phyloP scores from a whole-genome alignment of 108 stramenopile species.

The Skeletonema menzelii region DNA sequence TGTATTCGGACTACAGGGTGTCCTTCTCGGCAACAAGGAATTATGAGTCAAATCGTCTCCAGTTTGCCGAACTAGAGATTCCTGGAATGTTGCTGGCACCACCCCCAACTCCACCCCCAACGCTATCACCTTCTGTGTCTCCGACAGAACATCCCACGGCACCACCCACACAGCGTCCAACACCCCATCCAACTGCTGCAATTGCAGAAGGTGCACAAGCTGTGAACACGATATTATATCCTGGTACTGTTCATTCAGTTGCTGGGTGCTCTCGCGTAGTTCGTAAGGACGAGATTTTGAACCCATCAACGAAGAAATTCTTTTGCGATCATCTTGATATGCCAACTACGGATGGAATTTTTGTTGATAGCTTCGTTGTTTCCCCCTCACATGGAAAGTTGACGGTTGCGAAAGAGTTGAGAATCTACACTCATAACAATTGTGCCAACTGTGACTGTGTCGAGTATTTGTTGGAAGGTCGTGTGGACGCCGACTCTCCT shows the following conservation, averaged over 20 bases:
- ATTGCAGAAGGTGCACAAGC: neutral
- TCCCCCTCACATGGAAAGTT: neutral
- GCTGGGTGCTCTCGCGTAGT: neutral
- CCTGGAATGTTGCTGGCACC: conserved; percentile 8
- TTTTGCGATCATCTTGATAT: conserved; percentile 7
- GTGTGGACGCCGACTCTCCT: conserved; percentile 6
- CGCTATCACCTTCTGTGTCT: neutral
- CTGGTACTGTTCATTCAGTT: neutral
- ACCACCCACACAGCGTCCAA: neutral
- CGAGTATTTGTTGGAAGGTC: conserved; percentile 20
- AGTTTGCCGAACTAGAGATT: conserved; percentile 3
- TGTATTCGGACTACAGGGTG: conserved; percentile 24
- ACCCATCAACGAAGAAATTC: conserved; percentile 25
- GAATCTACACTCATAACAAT: conserved; percentile 32
- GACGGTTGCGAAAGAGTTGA: conserved; percentile 23
- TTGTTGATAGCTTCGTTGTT: conserved; percentile 4
- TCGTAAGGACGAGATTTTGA: neutral
- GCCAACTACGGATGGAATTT: neutral
- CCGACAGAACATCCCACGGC: neutral
- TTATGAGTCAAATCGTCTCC: neutral
- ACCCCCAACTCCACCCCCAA: conserved; percentile 5
- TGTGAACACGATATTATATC: neutral
- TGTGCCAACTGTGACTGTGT: conserved; percentile 29
- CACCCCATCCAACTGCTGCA: neutral
- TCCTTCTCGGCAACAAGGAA: conserved; percentile 1